phyloP scores from a whole-genome alignment of 2,329 filamentous ascomycete species.

The Paecilomyces sp. region DNA sequence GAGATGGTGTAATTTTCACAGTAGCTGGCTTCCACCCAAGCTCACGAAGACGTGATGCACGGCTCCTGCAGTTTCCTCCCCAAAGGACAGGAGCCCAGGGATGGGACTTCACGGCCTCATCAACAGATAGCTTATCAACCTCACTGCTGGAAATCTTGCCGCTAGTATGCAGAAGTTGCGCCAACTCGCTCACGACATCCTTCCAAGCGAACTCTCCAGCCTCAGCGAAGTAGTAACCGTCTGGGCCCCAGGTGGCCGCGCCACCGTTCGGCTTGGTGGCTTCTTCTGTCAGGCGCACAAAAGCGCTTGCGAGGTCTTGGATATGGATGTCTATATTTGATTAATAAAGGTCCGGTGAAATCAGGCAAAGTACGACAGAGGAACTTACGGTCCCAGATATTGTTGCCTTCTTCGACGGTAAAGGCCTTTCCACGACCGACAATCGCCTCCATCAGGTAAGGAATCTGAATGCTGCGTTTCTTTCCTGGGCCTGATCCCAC shows the following conservation, averaged over 20 bases:
- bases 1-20: neutral
- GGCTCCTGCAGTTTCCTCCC: conserved; percentile 25
- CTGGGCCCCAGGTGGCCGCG: neutral
- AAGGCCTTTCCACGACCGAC: neutral
- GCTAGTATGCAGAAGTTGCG: neutral
- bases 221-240: neutral
- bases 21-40: conserved; percentile 12
- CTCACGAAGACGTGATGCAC: conserved; percentile 13
- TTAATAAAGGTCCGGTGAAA: neutral
- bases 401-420: neutral
- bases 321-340: neutral
- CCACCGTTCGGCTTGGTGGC: neutral
- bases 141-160: neutral
- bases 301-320: neutral
- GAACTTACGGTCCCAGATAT: neutral
- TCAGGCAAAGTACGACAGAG: neutral
- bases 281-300: neutral
- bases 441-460: neutral
- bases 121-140: neutral
- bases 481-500: neutral
- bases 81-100: neutral
- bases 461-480: neutral
- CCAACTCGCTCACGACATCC: neutral
- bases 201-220: neutral
- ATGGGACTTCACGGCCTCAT: neutral